Conservation (phyloP, 805 yeast genomes). For the Isabelozyma rhagii region DNA sequence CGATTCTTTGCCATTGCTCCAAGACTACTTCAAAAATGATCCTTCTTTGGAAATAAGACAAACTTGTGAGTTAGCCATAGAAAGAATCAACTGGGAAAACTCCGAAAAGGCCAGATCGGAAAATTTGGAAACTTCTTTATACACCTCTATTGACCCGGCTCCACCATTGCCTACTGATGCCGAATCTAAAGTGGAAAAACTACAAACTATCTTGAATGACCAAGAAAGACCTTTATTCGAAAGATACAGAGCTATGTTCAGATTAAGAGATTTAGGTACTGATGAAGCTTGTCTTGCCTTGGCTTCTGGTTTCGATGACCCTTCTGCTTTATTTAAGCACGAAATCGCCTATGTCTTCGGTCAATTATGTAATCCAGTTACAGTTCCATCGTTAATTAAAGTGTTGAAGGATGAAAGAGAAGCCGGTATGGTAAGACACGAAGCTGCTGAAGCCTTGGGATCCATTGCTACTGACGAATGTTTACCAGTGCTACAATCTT, state of each 20-base stretch:
- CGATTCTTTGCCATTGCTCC: slow-evolving; percentile 64
- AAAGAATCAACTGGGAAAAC: slow-evolving; percentile 89
- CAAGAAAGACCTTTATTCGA: slow-evolving; percentile 79
- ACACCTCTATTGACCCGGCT: slow-evolving; percentile 93
- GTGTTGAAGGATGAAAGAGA: slow-evolving; percentile 74
- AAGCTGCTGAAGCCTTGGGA: slow-evolving; percentile 98
- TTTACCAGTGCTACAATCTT: slow-evolving; percentile 77
- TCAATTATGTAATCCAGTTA: slow-evolving; percentile 89
- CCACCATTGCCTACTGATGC: slow-evolving; percentile 80
- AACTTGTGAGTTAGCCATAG: slow-evolving; percentile 96
- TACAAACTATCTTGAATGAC: slow-evolving; percentile 69
- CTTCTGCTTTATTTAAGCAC: slow-evolving; percentile 92
- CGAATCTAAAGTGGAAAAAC: slow-evolving; percentile 57
- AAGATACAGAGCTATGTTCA: slow-evolving; percentile 97
- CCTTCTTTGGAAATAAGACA: slow-evolving; percentile 87
- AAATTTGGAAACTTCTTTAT: slow-evolving; percentile 68
- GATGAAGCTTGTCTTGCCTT: slow-evolving; percentile 91
- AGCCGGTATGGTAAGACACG: slow-evolving; percentile 99
- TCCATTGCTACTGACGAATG: slow-evolving; percentile 96
- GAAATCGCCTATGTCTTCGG: slow-evolving; percentile 99
- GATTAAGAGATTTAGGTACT: slow-evolving; percentile 91
- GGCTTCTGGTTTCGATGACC: slow-evolving; percentile 85
- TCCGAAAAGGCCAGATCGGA: slow-evolving; percentile 66
- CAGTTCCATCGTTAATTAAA: slow-evolving; percentile 83
- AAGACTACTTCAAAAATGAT: slow-evolving; percentile 64